Base-by-base conservation (phyloP, 495 filamentous ascomycete species). In the Aspergillus egyptiacus region DNA sequence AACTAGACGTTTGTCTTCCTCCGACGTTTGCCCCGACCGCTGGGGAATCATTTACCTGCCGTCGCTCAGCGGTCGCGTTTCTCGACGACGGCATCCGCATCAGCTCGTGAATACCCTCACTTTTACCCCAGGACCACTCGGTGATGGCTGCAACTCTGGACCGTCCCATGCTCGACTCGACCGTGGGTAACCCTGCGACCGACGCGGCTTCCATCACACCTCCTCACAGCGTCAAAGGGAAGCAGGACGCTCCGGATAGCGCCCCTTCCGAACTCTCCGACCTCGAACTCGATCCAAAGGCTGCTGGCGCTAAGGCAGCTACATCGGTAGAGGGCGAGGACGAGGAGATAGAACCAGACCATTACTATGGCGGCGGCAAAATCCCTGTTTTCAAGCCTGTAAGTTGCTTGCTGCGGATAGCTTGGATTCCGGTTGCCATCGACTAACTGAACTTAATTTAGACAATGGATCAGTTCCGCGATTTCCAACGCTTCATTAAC, bases 331-430 rank as follows among this genome's bases (percentile, higher is more conserved):
- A 65, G 38, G 74, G 68, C 6, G 73, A 72, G n/a, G 75, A 82
- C 9, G 83, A 86, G 46, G 84, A 88, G 51, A 87, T 87, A 47
- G 71, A 81, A 49, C 93, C 93, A 2, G 89, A 89, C 59, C 84
- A 96, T 65, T 96, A 85, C 69, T 93, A 87, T 57, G 85, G 83
- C 28, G 82, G 75, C 57, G 89, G 89, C 56, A 87, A 81, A 54
- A 84, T 98, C 19, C 94, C 93, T 11, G 87, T 98, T 18, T 98
- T 98, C 73, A 90, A 83, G 63, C 93, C 93, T 37, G 83, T 87
- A 68, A 68, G 83, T 80, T 11, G 14, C 35, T 37, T 39, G 31
- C 18, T n/a, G 33, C 22, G 23, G 7, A 32, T 34, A 43, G 36
- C 28, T 9, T 47, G 11, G 2, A n/a, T 20, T 24, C 23, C 15